A percentile compares a stretch with the other conserved stretches of the same genome.
Conservation (phyloP, 805 yeast species). For the Candida chauliodis region DNA sequence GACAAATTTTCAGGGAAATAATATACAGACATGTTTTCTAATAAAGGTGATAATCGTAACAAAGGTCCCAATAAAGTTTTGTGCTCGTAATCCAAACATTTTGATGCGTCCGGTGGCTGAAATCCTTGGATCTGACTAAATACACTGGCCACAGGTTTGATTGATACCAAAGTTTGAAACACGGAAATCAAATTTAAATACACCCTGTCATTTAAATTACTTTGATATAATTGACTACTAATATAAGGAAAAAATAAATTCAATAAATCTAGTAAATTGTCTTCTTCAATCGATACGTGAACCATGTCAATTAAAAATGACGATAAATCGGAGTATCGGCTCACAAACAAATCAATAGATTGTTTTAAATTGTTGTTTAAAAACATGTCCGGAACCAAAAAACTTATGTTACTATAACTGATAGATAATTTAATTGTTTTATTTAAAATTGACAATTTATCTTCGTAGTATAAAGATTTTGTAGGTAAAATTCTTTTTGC, state of each 20-base stretch:
- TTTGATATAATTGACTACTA: conserved; percentile 30
- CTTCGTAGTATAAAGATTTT: conserved; percentile 34
- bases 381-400: conserved; percentile 67
- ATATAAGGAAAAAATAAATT: conserved; percentile 48
- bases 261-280: conserved; percentile 56
- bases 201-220: conserved; percentile 46
- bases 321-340: conserved; percentile 15
- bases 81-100: conserved; percentile 54
- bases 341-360: conserved; percentile 24
- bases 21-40: conserved; percentile 44
- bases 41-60: conserved; percentile 70
- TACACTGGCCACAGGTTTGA: conserved; percentile 58
- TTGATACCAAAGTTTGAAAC: conserved; percentile 53
- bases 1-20: conserved; percentile 36
- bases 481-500: conserved; percentile 41
- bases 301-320: conserved; percentile 54
- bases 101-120: conserved; percentile 36
- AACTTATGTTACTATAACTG: conserved; percentile 64
- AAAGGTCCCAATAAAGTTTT: conserved; percentile 75
- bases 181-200: conserved; percentile 53
- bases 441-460: conserved; percentile 39
- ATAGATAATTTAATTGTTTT: conserved; percentile 48
- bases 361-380: conserved; percentile 34
- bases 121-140: conserved; percentile 59
- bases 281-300: conserved; percentile 62